A percentile compares a stretch with the other conserved stretches of the same genome.
These are phyloP conservation scores for Boletellus emodensis DNA, from an alignment of 768 basidiomycete genomes.

Conservation along the genomic window DNA sequence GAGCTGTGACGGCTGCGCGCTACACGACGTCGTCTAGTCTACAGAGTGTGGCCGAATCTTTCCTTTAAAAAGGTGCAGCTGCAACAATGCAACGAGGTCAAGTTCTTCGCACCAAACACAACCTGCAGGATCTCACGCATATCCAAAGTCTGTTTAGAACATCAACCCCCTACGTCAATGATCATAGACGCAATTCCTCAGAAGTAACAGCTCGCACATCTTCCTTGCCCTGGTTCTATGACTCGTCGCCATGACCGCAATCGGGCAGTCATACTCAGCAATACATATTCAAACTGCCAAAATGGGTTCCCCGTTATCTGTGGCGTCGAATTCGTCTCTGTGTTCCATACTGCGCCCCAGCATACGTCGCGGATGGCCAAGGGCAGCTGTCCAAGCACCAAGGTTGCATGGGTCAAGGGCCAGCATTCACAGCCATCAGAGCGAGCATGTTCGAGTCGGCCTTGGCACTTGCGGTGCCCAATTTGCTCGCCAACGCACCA, in stretches of 20 bases:
- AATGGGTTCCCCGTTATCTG: conserved; percentile 22
- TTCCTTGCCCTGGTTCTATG: conserved; percentile 16
- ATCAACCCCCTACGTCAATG: conserved; percentile 16
- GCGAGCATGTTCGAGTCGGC: background rate
- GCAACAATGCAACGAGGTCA: conserved; percentile 23
- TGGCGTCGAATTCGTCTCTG: conserved; percentile 24
- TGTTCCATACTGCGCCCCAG: conserved; percentile 21
- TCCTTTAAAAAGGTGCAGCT: conserved; percentile 22
- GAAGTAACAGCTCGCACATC: too few relatives aligned
- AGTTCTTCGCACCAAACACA: conserved; percentile 21
- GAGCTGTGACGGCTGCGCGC: conserved; percentile 2
- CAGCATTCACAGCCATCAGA: conserved; percentile 13
- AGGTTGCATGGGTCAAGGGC: conserved; percentile 28
- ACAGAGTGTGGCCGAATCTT: conserved; percentile 1
- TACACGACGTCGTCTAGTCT: conserved; percentile 22
- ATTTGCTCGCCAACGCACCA: conserved; percentile 10
- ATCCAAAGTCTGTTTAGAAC: conserved; percentile 16
- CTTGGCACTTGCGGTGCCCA: conserved; percentile 16
- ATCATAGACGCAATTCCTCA: conserved; percentile 4
- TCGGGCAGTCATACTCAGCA: conserved; percentile 4
- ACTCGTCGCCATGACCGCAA: conserved; percentile 22
- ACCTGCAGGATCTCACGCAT: conserved; percentile 20
- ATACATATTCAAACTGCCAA: conserved; percentile 19
- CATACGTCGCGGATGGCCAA: conserved; percentile 4
- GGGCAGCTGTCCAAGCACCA: conserved; percentile 6